Evolutionary conservation across 805 yeast genomes (phyloP).

Genomic region (Metschnikowia hibisci): DNA sequence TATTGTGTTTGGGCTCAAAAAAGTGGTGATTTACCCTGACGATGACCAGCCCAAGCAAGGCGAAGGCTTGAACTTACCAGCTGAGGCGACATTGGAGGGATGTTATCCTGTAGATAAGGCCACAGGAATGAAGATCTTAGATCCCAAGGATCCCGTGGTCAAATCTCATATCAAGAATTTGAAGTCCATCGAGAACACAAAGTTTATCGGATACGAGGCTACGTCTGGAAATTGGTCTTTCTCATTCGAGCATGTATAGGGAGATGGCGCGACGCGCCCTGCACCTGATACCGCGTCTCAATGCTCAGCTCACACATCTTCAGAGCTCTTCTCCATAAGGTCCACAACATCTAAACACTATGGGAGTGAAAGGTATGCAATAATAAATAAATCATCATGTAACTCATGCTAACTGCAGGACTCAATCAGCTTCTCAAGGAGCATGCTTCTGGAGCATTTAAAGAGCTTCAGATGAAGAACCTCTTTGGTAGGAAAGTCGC

Average conservation of each 20-base stretch:
- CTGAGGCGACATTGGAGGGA: conserved; percentile 66
- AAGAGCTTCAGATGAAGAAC: conserved; percentile 74
- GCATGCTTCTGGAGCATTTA: conserved; percentile 81
- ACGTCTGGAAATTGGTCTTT: conserved; percentile 71
- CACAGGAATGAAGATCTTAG: conserved; percentile 68
- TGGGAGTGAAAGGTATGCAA: conserved; percentile 20
- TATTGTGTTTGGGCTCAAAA: conserved; percentile 55
- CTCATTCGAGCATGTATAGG: conserved; percentile 34
- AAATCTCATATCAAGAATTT: conserved; percentile 65
- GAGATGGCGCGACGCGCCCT: conserved; percentile 9
- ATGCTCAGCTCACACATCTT: neutral
- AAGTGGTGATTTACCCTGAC: conserved; percentile 72
- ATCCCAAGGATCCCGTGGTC: conserved; percentile 69
- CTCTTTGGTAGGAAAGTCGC: conserved; percentile 96
- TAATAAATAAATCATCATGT: neutral
- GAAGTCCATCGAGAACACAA: conserved; percentile 53
- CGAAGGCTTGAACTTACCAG: conserved; percentile 78
- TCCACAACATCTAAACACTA: conserved; percentile 2
- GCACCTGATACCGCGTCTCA: conserved; percentile 10
- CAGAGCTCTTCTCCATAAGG: neutral
- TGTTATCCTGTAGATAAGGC: conserved; percentile 78
- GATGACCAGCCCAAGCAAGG: conserved; percentile 51
- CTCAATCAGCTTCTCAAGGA: conserved; percentile 83
- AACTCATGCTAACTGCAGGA: conserved; percentile 40
- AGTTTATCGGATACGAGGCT: conserved; percentile 75